Evolutionary conservation across 1,284 basidiomycete genomes (phyloP).

Genomic region (Rhodotorula glutinis): DNA sequence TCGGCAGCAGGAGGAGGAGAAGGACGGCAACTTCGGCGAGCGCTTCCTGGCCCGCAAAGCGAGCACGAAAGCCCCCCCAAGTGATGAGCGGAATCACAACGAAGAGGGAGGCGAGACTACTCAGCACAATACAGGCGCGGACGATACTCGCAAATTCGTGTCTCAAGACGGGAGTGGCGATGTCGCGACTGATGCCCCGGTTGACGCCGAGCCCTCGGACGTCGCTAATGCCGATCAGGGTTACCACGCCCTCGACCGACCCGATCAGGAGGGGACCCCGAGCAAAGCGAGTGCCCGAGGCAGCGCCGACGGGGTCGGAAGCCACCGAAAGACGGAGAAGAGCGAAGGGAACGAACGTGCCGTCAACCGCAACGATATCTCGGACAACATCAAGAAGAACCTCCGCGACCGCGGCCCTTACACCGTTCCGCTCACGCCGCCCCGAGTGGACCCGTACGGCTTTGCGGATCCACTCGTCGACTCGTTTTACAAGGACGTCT

Average conservation of each 20-base stretch:
- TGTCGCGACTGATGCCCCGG: conserved; percentile 7
- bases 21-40: neutral
- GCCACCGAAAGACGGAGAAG: neutral
- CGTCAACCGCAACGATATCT: conserved; percentile 27
- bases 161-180: conserved; percentile 11
- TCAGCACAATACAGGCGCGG: conserved; percentile 4
- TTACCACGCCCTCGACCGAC: neutral
- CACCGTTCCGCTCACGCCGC: conserved; percentile 64
- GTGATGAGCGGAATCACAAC: neutral
- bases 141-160: conserved; percentile 24
- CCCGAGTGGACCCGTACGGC: conserved; percentile 67
- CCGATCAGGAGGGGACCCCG: neutral
- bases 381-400: conserved; percentile 24
- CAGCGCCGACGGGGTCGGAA: conserved; percentile 1
- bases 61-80: neutral
- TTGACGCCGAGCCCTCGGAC: conserved; percentile 28
- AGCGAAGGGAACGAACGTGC: conserved; percentile 28
- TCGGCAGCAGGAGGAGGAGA: conserved; percentile 15
- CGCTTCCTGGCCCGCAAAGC: neutral
- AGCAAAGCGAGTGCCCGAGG: too few species aligned
- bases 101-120: conserved; percentile 1
- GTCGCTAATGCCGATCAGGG: conserved; percentile 19
- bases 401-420: conserved; percentile 48
- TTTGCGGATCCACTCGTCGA: conserved; percentile 86
- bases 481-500: conserved; percentile 80